Evolutionary conservation across 1,139 yeast genomes (phyloP).

Genomic region (Diutina sp.): DNA sequence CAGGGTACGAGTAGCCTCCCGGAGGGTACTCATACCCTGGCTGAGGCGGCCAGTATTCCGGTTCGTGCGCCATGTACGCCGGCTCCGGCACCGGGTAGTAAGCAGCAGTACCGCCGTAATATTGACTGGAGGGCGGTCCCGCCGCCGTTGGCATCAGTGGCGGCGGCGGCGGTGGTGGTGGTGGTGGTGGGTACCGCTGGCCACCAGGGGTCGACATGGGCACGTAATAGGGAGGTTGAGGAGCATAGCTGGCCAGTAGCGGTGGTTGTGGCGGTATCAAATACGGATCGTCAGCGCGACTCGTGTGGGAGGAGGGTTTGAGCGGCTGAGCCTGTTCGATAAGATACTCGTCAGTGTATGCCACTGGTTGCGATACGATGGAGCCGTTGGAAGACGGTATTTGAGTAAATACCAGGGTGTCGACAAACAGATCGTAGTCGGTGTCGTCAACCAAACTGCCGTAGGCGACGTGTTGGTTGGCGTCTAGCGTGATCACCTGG

Average conservation of each 20-base stretch:
- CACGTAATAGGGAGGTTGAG: neutral
- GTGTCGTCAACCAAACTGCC: neutral
- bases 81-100: neutral
- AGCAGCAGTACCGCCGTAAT: neutral
- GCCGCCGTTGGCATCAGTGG: neutral
- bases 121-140: too few species aligned
- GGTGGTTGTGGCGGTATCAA: neutral
- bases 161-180: neutral
- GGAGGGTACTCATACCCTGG: neutral
- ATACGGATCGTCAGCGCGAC: neutral
- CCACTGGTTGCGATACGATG: conserved; percentile 15
- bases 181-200: neutral
- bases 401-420: conserved; percentile 13
- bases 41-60: neutral
- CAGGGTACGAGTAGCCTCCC: neutral
- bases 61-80: neutral
- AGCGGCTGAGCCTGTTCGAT: conserved; percentile 37
- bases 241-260: neutral
- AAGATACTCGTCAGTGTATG: conserved; percentile 27
- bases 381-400: conserved; percentile 7
- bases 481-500: conserved; percentile 20
- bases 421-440: conserved; percentile 11
- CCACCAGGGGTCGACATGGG: neutral
- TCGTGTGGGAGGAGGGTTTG: neutral
- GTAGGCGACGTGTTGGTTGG: conserved; percentile 14